Conservation (phyloP, 805 yeast species). For the Suhomyces pyralidae region DNA sequence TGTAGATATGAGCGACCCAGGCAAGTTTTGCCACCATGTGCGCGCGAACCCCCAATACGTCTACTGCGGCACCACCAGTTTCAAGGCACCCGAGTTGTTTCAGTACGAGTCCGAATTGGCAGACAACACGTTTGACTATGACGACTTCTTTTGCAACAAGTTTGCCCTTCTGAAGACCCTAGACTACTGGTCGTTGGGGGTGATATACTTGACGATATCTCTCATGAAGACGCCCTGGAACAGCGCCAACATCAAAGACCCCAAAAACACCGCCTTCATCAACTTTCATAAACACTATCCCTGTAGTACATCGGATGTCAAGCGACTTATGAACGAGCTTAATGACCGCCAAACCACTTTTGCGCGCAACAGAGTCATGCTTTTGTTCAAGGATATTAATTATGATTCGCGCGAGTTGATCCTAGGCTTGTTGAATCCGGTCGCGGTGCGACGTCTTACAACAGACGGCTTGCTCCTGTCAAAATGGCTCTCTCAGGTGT, state of each 20-base stretch:
- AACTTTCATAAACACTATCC: constrained; percentile 30
- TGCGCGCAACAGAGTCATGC: constrained; percentile 30
- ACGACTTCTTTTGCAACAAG: neutral
- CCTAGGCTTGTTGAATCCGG: constrained; percentile 35
- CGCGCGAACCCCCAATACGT: constrained; percentile 16
- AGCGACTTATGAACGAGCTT: constrained; percentile 10
- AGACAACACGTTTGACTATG: constrained; percentile 2
- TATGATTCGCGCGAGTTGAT: constrained; percentile 34
- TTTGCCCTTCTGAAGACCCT: constrained; percentile 28
- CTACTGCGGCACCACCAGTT: constrained; percentile 49
- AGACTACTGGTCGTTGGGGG: constrained; percentile 54
- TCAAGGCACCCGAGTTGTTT: constrained; percentile 54
- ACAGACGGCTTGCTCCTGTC: constrained; percentile 27
- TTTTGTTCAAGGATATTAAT: constrained; percentile 33
- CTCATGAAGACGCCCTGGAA: constrained; percentile 50
- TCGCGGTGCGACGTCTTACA: constrained; percentile 19
- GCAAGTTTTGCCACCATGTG: constrained; percentile 3
- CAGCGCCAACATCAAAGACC: constrained; percentile 27
- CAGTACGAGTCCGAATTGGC: constrained; percentile 17
- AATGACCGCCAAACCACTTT: constrained; percentile 11
- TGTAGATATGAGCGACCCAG: constrained; percentile 10
- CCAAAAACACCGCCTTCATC: constrained; percentile 18
- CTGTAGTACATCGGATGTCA: constrained; percentile 7
- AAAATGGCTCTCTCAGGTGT: constrained; percentile 38
- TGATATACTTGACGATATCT: constrained; percentile 45